Conservation (phyloP, 345 rosid genomes). For the Citrus glauca region DNA sequence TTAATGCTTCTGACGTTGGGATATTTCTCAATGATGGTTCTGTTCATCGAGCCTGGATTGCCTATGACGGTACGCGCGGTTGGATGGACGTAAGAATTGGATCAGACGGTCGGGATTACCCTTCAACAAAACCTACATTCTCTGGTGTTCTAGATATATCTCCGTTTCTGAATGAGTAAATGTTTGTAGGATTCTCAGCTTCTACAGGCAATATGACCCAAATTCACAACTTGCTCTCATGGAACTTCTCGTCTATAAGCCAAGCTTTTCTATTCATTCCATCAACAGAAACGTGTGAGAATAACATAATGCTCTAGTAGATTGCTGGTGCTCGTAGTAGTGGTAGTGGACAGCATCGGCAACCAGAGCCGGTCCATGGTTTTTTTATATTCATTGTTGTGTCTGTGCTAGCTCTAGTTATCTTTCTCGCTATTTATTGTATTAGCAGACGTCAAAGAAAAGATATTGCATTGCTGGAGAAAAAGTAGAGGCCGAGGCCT, state of each 20-base stretch:
- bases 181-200: constrained; percentile 58
- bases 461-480: constrained; percentile 15
- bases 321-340: too few relatives aligned
- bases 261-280: constrained; percentile 45
- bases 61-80: constrained; percentile 30
- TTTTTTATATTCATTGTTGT: constrained; percentile 37
- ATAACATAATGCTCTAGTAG: constrained; percentile 15
- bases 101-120: constrained; percentile 18
- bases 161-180: constrained; percentile 46
- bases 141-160: constrained; percentile 43
- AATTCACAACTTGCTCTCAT: constrained; percentile 36
- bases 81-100: constrained; percentile 43
- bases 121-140: constrained; percentile 26
- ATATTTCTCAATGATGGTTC: constrained; percentile 38
- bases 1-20: constrained; percentile 39
- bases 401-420: constrained; percentile 26
- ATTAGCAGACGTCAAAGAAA: constrained; percentile 18
- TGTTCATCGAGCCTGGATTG: constrained; percentile 39
- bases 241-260: constrained; percentile 47
- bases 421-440: constrained; percentile 29
- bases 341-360: background rate
- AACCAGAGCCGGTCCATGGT: constrained; percentile 23
- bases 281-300: constrained; percentile 36
- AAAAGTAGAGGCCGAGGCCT: constrained; percentile 36
- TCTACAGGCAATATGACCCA: constrained; percentile 47